Conservation (phyloP, 2,329 filamentous ascomycete species). For the Epicoccum nigrum region DNA sequence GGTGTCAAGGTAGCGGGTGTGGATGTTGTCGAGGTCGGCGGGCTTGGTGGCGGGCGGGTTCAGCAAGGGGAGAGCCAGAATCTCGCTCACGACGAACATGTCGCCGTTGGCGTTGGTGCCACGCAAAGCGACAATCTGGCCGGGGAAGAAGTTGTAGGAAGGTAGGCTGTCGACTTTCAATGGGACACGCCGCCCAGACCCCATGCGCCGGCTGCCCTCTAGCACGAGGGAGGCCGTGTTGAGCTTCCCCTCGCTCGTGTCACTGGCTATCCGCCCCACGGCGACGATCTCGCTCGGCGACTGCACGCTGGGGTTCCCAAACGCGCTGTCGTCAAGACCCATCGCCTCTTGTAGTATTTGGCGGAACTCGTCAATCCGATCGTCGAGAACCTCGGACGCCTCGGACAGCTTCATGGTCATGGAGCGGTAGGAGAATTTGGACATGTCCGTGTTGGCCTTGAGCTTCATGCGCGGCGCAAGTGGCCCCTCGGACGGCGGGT, state of each 20-base stretch:
- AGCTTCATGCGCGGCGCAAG: conserved; percentile 80
- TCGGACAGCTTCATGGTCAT: conserved; percentile 95
- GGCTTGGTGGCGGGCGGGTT: conserved; percentile 74
- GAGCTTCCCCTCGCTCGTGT: conserved; percentile 82
- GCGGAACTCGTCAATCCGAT: conserved; percentile 90
- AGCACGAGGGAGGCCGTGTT: conserved; percentile 85
- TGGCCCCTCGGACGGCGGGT: conserved; percentile 74
- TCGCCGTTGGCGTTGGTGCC: conserved; percentile 87
- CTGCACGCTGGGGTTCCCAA: conserved; percentile 85
- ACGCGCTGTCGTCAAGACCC: conserved; percentile 75
- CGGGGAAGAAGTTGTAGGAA: conserved; percentile 86
- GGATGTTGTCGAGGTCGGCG: conserved; percentile 69
- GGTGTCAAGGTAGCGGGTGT: conserved; percentile 70
- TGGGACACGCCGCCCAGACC: conserved; percentile 80
- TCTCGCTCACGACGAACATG: conserved; percentile 79
- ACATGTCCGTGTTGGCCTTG: conserved; percentile 83
- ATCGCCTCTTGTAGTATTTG: conserved; percentile 75
- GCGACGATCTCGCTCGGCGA: conserved; percentile 87
- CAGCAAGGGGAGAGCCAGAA: conserved; percentile 76
- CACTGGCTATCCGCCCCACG: conserved; percentile 88
- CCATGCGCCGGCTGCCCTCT: conserved; percentile 83
- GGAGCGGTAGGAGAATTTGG: conserved; percentile 89
- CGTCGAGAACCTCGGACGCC: conserved; percentile 90
- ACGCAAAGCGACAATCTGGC: conserved; percentile 85
- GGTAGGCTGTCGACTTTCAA: conserved; percentile 74